Evolutionary conservation across 805 yeast genomes (phyloP).

Genomic region (Nakazawaea wyomingensis): DNA sequence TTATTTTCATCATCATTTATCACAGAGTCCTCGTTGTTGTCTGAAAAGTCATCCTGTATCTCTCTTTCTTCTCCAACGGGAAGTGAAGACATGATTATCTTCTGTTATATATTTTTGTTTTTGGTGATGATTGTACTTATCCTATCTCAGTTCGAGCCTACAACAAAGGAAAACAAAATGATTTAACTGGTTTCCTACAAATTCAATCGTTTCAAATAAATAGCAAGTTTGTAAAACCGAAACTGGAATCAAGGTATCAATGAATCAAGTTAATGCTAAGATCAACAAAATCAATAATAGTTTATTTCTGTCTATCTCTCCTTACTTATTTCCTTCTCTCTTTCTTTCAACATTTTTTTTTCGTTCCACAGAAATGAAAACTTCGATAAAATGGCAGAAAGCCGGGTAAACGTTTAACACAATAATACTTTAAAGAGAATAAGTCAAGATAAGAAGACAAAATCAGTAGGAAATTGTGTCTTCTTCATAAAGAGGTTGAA

Average conservation of each 20-base stretch:
- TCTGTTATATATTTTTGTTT: not conserved
- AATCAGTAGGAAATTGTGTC: too few species aligned
- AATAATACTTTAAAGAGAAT: not conserved
- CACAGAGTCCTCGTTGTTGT: conserved; percentile 19
- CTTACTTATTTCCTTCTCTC: not conserved
- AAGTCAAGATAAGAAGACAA: too few species aligned
- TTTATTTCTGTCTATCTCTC: not conserved
- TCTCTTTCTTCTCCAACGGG: conserved; percentile 30
- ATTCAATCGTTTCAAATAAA: too few species aligned
- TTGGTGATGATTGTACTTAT: not conserved
- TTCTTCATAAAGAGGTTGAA: too few species aligned
- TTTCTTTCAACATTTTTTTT: not conserved
- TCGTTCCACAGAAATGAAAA: not conserved
- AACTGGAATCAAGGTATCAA: not conserved
- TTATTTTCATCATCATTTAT: conserved; percentile 28
- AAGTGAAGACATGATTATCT: conserved; percentile 26
- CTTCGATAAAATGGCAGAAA: not conserved
- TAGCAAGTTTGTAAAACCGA: too few species aligned
- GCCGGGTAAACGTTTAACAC: conserved; percentile 4
- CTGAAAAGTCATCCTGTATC: conserved; percentile 29
- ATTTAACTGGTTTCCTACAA: too few species aligned
- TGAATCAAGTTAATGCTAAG: not conserved
- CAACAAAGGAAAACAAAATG: not conserved
- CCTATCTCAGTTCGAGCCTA: too few species aligned
- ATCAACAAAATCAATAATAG: not conserved